A percentile compares a stretch with the other conserved stretches of the same genome.
Evolutionary conservation across 2,329 filamentous ascomycete species (phyloP).

Genomic region (Zasmidium citrigriseum): DNA sequence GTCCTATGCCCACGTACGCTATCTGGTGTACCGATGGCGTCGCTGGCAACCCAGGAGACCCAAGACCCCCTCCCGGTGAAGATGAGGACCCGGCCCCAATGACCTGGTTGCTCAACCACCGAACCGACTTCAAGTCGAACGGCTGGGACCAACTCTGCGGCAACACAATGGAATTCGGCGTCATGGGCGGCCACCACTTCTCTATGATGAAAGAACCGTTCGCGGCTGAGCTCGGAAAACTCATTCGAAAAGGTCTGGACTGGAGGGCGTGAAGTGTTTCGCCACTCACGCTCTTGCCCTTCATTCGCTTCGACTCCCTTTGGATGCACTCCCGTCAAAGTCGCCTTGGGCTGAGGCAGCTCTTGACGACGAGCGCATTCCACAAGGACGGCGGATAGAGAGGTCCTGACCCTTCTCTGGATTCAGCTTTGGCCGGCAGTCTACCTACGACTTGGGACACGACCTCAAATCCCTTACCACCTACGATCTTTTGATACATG

Average conservation of each 20-base stretch:
- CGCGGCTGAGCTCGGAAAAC: slow-evolving; percentile 39
- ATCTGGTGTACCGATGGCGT: slow-evolving; percentile 77
- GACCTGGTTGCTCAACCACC: slow-evolving; percentile 71
- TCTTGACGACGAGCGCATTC: slow-evolving; percentile 3
- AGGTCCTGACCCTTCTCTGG: background rate
- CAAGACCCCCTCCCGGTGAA: slow-evolving; percentile 64
- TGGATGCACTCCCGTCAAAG: slow-evolving; percentile 19
- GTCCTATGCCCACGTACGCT: slow-evolving; percentile 62
- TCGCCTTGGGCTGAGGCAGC: slow-evolving; percentile 32
- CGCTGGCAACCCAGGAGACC: slow-evolving; percentile 65
- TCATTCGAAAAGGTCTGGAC: slow-evolving; percentile 46
- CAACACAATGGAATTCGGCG: slow-evolving; percentile 62
- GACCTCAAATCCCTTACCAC: background rate
- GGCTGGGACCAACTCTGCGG: slow-evolving; percentile 69
- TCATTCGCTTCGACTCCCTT: slow-evolving; percentile 19
- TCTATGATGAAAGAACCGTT: slow-evolving; percentile 70
- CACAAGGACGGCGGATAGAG: slow-evolving; percentile 8
- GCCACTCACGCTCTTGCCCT: slow-evolving; percentile 1
- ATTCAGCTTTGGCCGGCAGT: slow-evolving; percentile 15
- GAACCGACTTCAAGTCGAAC: slow-evolving; percentile 70
- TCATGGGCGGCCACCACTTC: slow-evolving; percentile 74
- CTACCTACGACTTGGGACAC: background rate
- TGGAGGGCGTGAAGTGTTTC: slow-evolving; percentile 29
- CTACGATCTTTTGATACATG: background rate
- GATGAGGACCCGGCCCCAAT: slow-evolving; percentile 56